phyloP scores from a whole-genome alignment of 306 rosid species.

The Sesbania bispinosa region DNA sequence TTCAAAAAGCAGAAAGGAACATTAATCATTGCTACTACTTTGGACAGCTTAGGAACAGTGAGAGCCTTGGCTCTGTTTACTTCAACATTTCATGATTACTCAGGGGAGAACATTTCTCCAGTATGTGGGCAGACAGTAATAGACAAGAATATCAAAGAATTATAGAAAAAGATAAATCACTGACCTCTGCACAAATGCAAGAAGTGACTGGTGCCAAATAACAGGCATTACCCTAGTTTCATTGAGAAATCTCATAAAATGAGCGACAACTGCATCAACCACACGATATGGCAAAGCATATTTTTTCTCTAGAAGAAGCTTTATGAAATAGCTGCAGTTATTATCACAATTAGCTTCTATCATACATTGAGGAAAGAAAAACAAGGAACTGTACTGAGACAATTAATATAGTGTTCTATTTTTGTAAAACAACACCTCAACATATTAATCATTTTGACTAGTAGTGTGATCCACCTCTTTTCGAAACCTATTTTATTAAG shows the following conservation, averaged over 20 bases:
- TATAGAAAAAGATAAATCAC: conserved; percentile 21
- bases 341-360: conserved; percentile 22
- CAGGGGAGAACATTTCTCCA: no score
- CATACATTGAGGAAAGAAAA: neutral
- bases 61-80: neutral
- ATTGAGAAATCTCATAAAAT: conserved; percentile 72
- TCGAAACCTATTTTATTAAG: no score
- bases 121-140: no score
- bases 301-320: conserved; percentile 91
- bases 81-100: no score
- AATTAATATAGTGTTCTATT: neutral
- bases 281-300: conserved; percentile 88
- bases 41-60: neutral
- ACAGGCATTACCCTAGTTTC: conserved; percentile 85
- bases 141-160: neutral
- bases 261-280: conserved; percentile 73
- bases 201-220: conserved; percentile 97
- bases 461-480: neutral
- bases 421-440: neutral
- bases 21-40: neutral
- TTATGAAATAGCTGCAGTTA: conserved; percentile 81
- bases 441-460: neutral
- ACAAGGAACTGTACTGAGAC: neutral
- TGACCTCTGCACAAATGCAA: conserved; percentile 88
- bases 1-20: neutral